Evolutionary conservation across 768 basidiomycete species (phyloP).

Genomic region (Xanthoconium purpureum): DNA sequence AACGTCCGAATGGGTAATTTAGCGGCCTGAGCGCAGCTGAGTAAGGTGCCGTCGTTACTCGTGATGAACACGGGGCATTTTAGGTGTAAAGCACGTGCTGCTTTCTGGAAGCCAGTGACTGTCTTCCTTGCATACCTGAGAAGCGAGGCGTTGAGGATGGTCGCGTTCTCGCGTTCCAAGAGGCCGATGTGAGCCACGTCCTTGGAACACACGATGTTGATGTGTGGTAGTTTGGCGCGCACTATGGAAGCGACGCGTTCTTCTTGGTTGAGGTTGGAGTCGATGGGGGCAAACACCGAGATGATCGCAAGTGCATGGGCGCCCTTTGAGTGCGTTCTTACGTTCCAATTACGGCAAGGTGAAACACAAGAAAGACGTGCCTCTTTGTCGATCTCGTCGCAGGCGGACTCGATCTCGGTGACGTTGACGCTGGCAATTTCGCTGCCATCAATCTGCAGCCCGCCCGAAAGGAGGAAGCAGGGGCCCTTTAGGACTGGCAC

Average conservation of each 20-base stretch:
- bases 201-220: conserved; percentile 52
- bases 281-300: conserved; percentile 49
- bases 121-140: conserved; percentile 56
- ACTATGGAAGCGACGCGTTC: conserved; percentile 44
- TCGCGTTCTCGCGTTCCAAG: conserved; percentile 63
- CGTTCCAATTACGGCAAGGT: conserved; percentile 1
- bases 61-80: conserved; percentile 53
- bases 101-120: conserved; percentile 50
- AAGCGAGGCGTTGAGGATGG: conserved; percentile 66
- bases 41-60: conserved; percentile 60
- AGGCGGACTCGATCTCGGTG: conserved; percentile 45
- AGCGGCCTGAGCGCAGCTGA: conserved; percentile 46
- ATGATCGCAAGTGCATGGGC: conserved; percentile 41
- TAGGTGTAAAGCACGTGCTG: conserved; percentile 46
- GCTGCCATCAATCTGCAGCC: conserved; percentile 45
- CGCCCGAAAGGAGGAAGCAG: conserved; percentile 37
- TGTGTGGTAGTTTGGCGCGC: conserved; percentile 35
- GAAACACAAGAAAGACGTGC: conserved; percentile 11
- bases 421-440: conserved; percentile 43
- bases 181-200: conserved; percentile 59
- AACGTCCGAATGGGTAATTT: conserved; percentile 61
- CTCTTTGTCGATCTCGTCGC: conserved; percentile 35
- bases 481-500: conserved; percentile 28
- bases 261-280: conserved; percentile 45
- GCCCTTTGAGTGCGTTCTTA: conserved; percentile 10